Conservation (phyloP, 352 stramenopile species). For the Poterioochromonas sp. region DNA sequence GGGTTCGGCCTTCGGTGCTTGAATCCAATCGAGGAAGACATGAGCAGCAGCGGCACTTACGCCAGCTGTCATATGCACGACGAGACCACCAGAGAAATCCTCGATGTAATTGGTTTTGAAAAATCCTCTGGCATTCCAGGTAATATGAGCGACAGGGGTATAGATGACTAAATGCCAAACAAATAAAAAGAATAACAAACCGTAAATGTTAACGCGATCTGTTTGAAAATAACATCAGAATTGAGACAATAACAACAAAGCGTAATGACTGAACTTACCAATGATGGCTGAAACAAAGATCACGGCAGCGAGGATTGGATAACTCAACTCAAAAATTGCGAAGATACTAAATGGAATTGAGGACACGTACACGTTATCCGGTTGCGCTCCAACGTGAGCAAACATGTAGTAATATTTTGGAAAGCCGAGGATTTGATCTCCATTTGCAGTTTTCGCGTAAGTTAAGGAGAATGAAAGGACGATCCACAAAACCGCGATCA, state of each 20-base stretch:
- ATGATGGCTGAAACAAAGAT: neutral
- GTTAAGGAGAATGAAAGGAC: neutral
- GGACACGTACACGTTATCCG: neutral
- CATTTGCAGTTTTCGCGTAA: neutral
- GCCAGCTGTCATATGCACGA: constrained; percentile 66
- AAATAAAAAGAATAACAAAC: constrained; percentile 60
- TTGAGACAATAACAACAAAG: neutral
- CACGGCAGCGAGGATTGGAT: neutral
- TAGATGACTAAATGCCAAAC: constrained; percentile 69
- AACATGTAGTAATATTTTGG: constrained; percentile 16
- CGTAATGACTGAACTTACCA: neutral
- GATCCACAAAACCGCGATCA: neutral
- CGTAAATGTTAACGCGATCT: constrained; percentile 66
- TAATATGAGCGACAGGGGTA: constrained; percentile 66
- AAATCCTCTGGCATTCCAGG: constrained; percentile 57
- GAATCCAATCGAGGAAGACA: neutral
- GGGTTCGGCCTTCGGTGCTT: neutral
- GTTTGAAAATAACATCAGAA: constrained; percentile 30
- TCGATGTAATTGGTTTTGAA: constrained; percentile 55
- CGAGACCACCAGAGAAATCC: constrained; percentile 68
- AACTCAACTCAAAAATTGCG: constrained; percentile 8
- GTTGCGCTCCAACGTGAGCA: neutral
- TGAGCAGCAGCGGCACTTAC: constrained; percentile 55
- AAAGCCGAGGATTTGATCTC: neutral
- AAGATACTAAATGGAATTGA: constrained; percentile 1